Conservation (phyloP, 305 asterid genomes). For the Fraxinus paxiana region DNA sequence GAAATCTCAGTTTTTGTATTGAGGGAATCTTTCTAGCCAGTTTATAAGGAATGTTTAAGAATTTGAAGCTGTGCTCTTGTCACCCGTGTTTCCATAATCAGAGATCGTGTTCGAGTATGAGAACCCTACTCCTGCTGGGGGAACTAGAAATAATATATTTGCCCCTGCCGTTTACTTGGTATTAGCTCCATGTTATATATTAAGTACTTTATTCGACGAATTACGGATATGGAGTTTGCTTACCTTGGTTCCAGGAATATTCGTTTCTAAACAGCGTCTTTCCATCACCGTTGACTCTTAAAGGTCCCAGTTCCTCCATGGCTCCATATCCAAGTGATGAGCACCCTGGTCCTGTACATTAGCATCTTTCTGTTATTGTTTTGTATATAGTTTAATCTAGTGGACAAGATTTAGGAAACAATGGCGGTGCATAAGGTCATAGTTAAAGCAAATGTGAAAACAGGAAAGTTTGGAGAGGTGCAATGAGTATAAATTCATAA, state of each 20-base stretch:
- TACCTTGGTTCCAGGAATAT: constrained; percentile 48
- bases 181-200: neutral
- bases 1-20: constrained; percentile 45
- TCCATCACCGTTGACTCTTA: constrained; percentile 46
- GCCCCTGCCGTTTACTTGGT: constrained; percentile 28
- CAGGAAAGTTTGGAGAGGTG: neutral
- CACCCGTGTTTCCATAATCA: constrained; percentile 37
- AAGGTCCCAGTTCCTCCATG: constrained; percentile 47
- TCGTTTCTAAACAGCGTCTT: constrained; percentile 39
- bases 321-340: constrained; percentile 51
- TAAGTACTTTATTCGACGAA: neutral
- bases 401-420: neutral
- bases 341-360: constrained; percentile 46
- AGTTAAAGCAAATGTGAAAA: neutral
- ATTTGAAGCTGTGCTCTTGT: constrained; percentile 39
- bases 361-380: neutral
- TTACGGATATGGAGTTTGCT: neutral
- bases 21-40: constrained; percentile 55
- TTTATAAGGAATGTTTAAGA: constrained; percentile 40
- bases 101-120: constrained; percentile 47
- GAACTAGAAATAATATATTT: constrained; percentile 48
- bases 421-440: neutral
- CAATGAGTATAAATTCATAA: neutral
- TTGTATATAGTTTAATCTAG: neutral
- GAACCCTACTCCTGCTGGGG: constrained; percentile 59